Evolutionary conservation across 2,329 filamentous ascomycete genomes (phyloP).

Genomic region (Pyrenophora teres): DNA sequence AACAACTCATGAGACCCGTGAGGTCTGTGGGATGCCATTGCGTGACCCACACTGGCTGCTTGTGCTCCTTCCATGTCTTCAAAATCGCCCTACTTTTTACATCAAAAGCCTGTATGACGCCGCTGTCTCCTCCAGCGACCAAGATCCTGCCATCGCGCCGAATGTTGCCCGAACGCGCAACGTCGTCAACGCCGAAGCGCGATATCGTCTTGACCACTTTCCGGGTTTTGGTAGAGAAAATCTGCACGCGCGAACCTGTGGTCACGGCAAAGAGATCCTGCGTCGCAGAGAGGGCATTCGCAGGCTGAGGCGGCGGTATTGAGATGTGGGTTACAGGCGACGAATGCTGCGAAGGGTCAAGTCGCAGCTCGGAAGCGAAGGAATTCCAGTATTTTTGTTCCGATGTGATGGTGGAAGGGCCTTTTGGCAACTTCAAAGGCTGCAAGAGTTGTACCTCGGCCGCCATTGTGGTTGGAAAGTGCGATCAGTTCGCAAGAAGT

Average conservation of each 20-base stretch:
- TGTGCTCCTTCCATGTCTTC: conserved; percentile 93
- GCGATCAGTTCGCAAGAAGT: conserved; percentile 19
- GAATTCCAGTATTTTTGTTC: conserved; percentile 97
- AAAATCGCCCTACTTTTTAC: conserved; percentile 86
- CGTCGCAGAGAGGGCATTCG: conserved; percentile 43
- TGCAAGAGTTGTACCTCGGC: conserved; percentile 81
- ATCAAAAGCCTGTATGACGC: conserved; percentile 94
- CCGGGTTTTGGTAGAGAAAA: conserved; percentile 89
- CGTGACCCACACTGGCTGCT: conserved; percentile 90
- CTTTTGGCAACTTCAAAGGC: conserved; percentile 80
- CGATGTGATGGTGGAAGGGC: conserved; percentile 80
- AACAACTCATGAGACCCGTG: conserved; percentile 84
- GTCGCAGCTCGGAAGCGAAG: conserved; percentile 87
- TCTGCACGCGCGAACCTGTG: conserved; percentile 89
- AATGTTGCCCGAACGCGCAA: conserved; percentile 87
- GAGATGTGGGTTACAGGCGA: conserved; percentile 91
- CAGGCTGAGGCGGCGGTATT: conserved; percentile 58
- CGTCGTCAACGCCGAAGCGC: conserved; percentile 77
- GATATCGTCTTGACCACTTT: conserved; percentile 94
- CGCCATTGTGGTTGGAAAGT: conserved; percentile 65
- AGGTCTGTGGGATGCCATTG: conserved; percentile 89
- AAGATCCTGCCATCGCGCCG: conserved; percentile 86
- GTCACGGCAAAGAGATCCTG: conserved; percentile 86
- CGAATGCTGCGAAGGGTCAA: conserved; percentile 82
- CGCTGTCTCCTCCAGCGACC: conserved; percentile 88